Evolutionary conservation across 495 filamentous ascomycete species (phyloP), one percentile per base, ranked within the genome.

Genomic region (Paragyromitra xinjiangensis): DNA sequence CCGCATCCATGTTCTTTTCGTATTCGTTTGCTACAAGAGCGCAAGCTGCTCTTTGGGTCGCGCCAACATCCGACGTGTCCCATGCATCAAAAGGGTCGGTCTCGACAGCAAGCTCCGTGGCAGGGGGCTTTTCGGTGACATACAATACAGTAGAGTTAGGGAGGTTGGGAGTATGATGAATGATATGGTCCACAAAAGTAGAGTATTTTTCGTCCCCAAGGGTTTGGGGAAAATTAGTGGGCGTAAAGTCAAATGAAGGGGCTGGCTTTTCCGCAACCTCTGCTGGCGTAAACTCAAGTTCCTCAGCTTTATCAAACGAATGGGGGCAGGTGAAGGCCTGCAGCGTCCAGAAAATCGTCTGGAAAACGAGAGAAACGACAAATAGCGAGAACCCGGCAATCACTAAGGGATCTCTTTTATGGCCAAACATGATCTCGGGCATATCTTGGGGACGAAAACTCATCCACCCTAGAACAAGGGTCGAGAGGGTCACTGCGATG

Each of bases 351-450:
- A 79, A 79, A 11, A 79, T 79, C 61, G 75, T 65, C 40, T 79
- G 77, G 26, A 72, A 78, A 26, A 79, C 69, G 22, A 79, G 77
- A 45, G 77, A 79, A 78, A 64, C 66, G 50, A 79, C 66, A 66
- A 79, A 79, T 24, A 79, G 53, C 39, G 75, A 77, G 55, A 79
- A 79, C 22, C 77, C 77, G n/a, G 75, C 63, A 78, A 78, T 78
- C 14, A 79, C 66, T 11, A 79, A n/a, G n/a, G 75, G 77, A 56
- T 77, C 63, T 63, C 75, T 78, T 37, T 51, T 26, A 67, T 22
- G 75, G 40, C 75, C 53, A 26, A 78, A 73, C 75, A 79, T 78
- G 45, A 63, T 62, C n/a, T 67, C 50, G 39, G 77, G 77, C 62
- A 79, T 71, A 53, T 58, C 77, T 61, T 64, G 55, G 8, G 77